Conservation (phyloP, 2,329 filamentous ascomycete species). For the Fusarium solani-melongenae region DNA sequence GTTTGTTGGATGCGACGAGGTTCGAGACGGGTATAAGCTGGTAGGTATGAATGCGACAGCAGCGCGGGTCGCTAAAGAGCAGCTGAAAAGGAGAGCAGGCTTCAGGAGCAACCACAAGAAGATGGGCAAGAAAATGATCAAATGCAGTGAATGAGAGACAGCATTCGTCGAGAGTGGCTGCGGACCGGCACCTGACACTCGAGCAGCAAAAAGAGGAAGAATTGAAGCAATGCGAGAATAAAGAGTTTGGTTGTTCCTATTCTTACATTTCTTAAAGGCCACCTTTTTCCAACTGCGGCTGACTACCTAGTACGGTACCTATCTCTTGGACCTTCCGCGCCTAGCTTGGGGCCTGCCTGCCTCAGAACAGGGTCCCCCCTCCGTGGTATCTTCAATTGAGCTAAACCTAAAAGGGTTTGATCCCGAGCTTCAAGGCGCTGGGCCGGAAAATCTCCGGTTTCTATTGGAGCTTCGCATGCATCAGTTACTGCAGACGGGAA, state of each 20-base stretch:
- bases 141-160: conserved; percentile 31
- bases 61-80: conserved; percentile 14
- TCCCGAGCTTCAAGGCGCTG: not conserved
- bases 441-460: conserved; percentile 9
- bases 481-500: not conserved
- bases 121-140: conserved; percentile 15
- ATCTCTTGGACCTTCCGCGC: not conserved
- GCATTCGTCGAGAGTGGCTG: conserved; percentile 23
- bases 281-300: conserved; percentile 40
- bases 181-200: conserved; percentile 35
- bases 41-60: conserved; percentile 11
- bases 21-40: conserved; percentile 18
- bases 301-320: conserved; percentile 16
- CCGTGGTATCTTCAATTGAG: conserved; percentile 3
- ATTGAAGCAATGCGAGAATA: conserved; percentile 27
- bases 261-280: conserved; percentile 30
- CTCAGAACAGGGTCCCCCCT: conserved; percentile 22
- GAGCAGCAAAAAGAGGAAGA: conserved; percentile 23
- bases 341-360: conserved; percentile 17
- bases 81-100: conserved; percentile 33
- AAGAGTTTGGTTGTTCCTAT: conserved; percentile 26
- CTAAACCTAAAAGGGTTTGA: conserved; percentile 27
- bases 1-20: conserved; percentile 10
- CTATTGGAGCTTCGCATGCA: conserved; percentile 11
- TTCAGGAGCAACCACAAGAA: not conserved